These are phyloP conservation scores for Detonula confervacea DNA, from an alignment of 352 stramenopile genomes.

Conservation along the genomic window DNA sequence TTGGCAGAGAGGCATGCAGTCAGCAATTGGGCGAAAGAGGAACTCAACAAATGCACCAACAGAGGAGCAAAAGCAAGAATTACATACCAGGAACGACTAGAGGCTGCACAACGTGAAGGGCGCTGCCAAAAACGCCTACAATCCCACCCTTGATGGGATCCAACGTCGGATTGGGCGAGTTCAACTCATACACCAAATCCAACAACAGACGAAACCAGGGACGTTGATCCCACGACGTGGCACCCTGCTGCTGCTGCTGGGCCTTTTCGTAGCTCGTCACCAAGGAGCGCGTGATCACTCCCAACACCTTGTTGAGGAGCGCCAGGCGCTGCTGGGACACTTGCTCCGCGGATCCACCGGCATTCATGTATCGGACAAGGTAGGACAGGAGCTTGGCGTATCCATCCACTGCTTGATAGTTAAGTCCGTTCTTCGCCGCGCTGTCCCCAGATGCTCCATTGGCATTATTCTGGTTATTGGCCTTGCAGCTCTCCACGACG, in stretches of 20 bases:
- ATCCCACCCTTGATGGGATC: conserved; percentile 92
- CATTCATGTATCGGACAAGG: conserved; percentile 94
- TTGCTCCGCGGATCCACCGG: conserved; percentile 84
- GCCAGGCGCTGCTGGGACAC: conserved; percentile 72
- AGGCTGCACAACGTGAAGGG: conserved; percentile 97
- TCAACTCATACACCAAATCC: conserved; percentile 97
- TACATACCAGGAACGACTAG: conserved; percentile 88
- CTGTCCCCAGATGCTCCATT: too few relatives aligned
- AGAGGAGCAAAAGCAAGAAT: conserved; percentile 13
- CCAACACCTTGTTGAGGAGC: conserved; percentile 95
- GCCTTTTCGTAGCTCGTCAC: conserved; percentile 85
- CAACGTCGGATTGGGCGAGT: conserved; percentile 91
- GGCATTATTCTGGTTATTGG: too few relatives aligned
- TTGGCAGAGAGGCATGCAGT: conserved; percentile 6
- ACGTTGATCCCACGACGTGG: conserved; percentile 96
- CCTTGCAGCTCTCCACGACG: conserved; percentile 93
- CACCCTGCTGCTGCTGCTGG: conserved; percentile 29
- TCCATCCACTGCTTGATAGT: conserved; percentile 95
- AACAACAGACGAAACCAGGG: conserved; percentile 98
- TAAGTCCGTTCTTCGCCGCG: conserved; percentile 83
- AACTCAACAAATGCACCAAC: not conserved
- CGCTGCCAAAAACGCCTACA: conserved; percentile 95
- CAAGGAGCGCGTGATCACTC: conserved; percentile 92
- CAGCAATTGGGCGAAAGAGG: conserved; percentile 8
- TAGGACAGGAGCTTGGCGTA: conserved; percentile 95